Evolutionary conservation across 148 eudicot species (phyloP), one percentile per base, ranked within the genome.

Genomic region (Polygonum aviculare): DNA sequence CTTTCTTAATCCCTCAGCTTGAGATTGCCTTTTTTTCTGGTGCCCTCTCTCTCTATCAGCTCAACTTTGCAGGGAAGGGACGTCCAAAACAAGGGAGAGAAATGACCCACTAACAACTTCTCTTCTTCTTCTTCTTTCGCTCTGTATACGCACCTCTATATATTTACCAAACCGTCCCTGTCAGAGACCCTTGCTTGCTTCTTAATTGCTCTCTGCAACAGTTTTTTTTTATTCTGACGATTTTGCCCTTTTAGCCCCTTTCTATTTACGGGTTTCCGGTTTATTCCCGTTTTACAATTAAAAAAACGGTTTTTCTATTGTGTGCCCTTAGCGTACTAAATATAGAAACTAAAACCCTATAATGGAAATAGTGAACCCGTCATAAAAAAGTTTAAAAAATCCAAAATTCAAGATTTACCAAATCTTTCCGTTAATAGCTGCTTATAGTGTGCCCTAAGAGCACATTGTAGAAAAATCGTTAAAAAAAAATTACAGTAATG

Each of bases 51-150:
- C 22, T 73, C 16, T 74, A 4, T 40, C 9, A 8, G 11, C 38
- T 59, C 40, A 35, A 33, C 81, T 74, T 74, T 74, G 78, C 78
- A 74, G 67, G 45, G 19, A 79, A 79, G 81, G 77, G 77, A 74
- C 81, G 77, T 79, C 52, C 21, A 69, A 69, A 48, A 19, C 36
- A 75, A 50, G 78, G 36, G 77, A 78, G n/a, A 74, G 48, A n/a
- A 52, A 59, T 48, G 80, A 60, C 77, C 77, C 73, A 73, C 73
- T 59, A 73, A 60, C 77, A 73, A 62, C 69, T 39, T 33, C 16
- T 67, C 72, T 35, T 31, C 71, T 36, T 60, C 67, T 26, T 60
- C 69, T 26, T 60, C 51, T 5, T 49, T 16, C 12, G 2, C 47
- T 8, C 54, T 49, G 45, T 73, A 48, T 47, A 48, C 19, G 18